Evolutionary conservation across 345 rosid species (phyloP), one percentile per base, ranked within the genome.

Genomic region (Sonneratia alba): DNA sequence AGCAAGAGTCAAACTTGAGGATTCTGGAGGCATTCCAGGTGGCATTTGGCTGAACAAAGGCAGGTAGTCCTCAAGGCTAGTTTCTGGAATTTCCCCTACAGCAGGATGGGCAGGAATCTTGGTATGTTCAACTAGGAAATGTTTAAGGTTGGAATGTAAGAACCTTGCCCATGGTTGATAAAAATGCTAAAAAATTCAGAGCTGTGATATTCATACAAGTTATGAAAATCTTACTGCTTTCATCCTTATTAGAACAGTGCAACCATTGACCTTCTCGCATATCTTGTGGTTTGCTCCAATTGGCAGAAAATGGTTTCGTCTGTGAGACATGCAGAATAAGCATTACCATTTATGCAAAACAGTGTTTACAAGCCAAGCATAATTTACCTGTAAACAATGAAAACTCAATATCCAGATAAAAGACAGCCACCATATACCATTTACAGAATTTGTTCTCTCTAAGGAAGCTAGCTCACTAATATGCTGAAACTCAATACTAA

Each of bases 1-100:
- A 70, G 85, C 84, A 80, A 84, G 68, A 34, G 89, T 85, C 79
- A 74, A 78, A 73, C 76, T 81, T 70, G 84, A 74, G 77, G 78
- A 83, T 80, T 71, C 71, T 69, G 79, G 84, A 65, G 42, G 77
- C 65, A 70, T 70, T 66, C 69, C 81, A 6, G 68, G 70, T 71
- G 74, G 82, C 18, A 76, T 80, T 67, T 81, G 85, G 71, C 79
- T 76, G 75, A 74, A 79, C 71, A 75, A 70, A 81, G 81, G 74
- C 22, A 77, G 24, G 75, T 77, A 76, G 73, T 75, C 81, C 45
- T 78, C 82, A 10, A 77, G 73, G 73, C 80, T 73, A 69, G 82
- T 83, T 6, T 76, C 77, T 34, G 38, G 66, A 70, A 76, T 73
- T 80, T 76, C 80, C 62, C 70, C 61, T 69, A 56, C 68, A 72